A percentile compares a stretch with the other conserved stretches of the same genome.
Conservation (phyloP, 2,329 filamentous ascomycete genomes). For the Microascus cirrosus region DNA sequence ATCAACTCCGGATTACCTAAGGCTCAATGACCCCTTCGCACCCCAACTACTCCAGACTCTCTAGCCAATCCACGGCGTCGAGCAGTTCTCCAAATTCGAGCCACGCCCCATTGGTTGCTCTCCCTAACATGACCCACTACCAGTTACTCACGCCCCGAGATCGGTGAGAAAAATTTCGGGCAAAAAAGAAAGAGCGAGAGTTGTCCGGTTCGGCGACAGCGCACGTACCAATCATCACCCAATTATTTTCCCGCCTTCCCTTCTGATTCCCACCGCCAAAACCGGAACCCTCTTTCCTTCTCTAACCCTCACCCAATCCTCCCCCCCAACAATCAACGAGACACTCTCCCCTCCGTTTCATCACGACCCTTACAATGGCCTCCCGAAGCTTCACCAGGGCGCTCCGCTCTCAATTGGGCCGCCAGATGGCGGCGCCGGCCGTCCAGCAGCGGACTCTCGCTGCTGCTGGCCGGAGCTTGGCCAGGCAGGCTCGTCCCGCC, state of each 20-base stretch:
- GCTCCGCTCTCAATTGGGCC: constrained; percentile 50
- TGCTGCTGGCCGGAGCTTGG: constrained; percentile 41
- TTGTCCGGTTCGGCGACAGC: background rate
- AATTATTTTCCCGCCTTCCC: background rate
- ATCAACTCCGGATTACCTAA: background rate
- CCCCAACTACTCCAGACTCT: background rate
- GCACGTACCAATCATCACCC: constrained; percentile 1
- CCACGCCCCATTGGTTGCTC: constrained; percentile 3
- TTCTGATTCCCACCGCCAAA: background rate
- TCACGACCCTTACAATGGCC: constrained; percentile 47
- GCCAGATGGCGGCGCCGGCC: constrained; percentile 50
- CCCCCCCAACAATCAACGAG: constrained; percentile 5
- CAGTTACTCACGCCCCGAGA: background rate
- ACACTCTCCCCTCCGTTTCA: constrained; percentile 18
- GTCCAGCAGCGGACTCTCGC: constrained; percentile 53
- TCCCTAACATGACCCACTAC: background rate
- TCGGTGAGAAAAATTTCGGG: background rate
- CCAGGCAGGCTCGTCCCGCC: constrained; percentile 40
- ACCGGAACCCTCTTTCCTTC: background rate
- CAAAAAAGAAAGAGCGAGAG: background rate
- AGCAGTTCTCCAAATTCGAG: background rate
- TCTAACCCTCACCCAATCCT: constrained; percentile 2
- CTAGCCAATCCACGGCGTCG: background rate
- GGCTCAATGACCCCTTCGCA: background rate
- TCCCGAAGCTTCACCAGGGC: constrained; percentile 63